Conservation (phyloP, 495 filamentous ascomycete genomes). For the Staphylotrichum tortipilum region DNA sequence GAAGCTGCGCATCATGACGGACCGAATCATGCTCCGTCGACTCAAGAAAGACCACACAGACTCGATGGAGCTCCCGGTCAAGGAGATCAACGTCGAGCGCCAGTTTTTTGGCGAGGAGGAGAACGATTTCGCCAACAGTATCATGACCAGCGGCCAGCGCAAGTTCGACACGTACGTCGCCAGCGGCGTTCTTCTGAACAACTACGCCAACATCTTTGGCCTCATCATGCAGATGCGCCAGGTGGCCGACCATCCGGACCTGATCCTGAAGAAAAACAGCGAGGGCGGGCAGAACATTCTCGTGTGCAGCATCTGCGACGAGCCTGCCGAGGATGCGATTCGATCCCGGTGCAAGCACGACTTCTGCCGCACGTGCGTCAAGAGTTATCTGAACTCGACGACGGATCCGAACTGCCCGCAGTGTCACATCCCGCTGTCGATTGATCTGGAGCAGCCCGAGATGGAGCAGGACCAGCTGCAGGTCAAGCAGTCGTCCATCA, state of each 20-base stretch:
- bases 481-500: constrained; percentile 90
- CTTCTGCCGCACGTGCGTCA: constrained; percentile 86
- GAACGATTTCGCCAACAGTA: constrained; percentile 86
- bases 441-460: constrained; percentile 88
- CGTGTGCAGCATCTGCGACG: constrained; percentile 90
- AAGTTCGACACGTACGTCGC: constrained; percentile 94
- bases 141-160: constrained; percentile 80
- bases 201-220: constrained; percentile 84
- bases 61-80: constrained; percentile 90
- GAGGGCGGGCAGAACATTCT: constrained; percentile 83
- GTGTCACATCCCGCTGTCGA: constrained; percentile 81
- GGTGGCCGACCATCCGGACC: constrained; percentile 88
- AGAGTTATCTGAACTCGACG: constrained; percentile 70
- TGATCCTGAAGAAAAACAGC: constrained; percentile 78
- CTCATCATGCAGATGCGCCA: constrained; percentile 98
- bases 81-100: constrained; percentile 82
- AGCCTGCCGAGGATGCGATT: constrained; percentile 89
- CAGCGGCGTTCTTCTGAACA: constrained; percentile 89
- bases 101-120: constrained; percentile 95
- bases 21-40: constrained; percentile 87
- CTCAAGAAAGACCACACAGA: constrained; percentile 86
- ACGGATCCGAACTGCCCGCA: constrained; percentile 75
- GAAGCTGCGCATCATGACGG: constrained; percentile 78
- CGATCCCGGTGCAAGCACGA: constrained; percentile 86
- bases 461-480: constrained; percentile 77